Evolutionary conservation across 1,284 basidiomycete species (phyloP).

Genomic region (Ustilago esculenta): DNA sequence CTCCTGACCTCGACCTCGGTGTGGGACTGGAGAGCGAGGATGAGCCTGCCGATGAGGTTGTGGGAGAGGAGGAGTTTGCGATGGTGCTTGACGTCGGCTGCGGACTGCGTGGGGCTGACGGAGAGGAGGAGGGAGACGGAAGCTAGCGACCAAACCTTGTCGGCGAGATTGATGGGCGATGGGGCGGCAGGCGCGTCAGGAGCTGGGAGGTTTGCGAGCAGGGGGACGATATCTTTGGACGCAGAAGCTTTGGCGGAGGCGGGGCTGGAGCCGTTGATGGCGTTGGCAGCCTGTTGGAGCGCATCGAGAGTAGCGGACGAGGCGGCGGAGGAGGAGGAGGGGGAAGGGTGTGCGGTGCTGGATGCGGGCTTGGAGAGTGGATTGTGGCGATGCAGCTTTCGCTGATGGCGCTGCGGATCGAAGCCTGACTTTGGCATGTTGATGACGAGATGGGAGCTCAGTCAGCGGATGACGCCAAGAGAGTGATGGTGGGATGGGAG

Average conservation of each 20-base stretch:
- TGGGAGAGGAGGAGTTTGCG: constrained; percentile 44
- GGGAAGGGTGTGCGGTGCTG: constrained; percentile 12
- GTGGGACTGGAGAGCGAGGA: constrained; percentile 52
- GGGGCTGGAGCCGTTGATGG: neutral
- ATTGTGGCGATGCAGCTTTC: constrained; percentile 50
- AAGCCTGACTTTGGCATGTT: constrained; percentile 57
- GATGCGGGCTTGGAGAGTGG: constrained; percentile 33
- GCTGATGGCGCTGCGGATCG: constrained; percentile 50
- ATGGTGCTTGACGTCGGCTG: constrained; percentile 49
- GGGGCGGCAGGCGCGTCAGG: constrained; percentile 9
- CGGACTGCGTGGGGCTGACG: constrained; percentile 32
- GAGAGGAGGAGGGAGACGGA: constrained; percentile 56
- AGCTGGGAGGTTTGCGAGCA: constrained; percentile 53
- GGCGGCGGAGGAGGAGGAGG: constrained; percentile 1
- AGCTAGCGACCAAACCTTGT: constrained; percentile 63
- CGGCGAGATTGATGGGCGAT: constrained; percentile 34
- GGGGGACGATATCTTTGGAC: constrained; percentile 48
- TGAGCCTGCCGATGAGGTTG: constrained; percentile 52
- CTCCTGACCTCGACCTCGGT: constrained; percentile 55
- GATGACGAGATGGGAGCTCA: neutral
- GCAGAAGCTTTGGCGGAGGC: neutral
- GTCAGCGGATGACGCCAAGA: neutral
- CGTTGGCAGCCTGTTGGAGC: constrained; percentile 24
- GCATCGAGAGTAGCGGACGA: constrained; percentile 27
- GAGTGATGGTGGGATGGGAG: constrained; percentile 4